Evolutionary conservation across 139 green algal genomes (phyloP).

Genomic region (Chlamydomonas schloesseri): DNA sequence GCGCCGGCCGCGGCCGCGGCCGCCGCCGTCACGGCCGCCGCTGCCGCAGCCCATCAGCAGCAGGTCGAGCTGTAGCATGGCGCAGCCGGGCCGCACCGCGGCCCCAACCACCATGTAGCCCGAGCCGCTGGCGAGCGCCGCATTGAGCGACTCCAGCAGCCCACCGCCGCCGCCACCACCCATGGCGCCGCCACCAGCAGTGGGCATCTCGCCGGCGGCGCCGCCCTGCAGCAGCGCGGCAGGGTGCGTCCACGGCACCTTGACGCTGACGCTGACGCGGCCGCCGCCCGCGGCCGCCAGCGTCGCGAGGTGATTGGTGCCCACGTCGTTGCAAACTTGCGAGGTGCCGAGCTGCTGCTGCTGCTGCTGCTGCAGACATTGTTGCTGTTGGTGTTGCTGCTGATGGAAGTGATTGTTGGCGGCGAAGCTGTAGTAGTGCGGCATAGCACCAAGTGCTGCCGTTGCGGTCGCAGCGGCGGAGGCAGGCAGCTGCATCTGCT

Average conservation of each 20-base stretch:
- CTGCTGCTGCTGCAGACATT: background rate
- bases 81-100: slow-evolving; percentile 15
- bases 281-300: background rate
- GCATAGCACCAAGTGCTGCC: background rate
- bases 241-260: slow-evolving; percentile 26
- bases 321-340: background rate
- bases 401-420: background rate
- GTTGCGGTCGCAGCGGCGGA: no score
- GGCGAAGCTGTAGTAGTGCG: background rate
- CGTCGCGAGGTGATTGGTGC: background rate
- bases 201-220: background rate
- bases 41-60: background rate
- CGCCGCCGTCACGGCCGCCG: background rate
- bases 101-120: slow-evolving; percentile 44
- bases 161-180: background rate
- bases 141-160: slow-evolving; percentile 24
- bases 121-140: slow-evolving; percentile 24
- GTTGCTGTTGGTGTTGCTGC: background rate
- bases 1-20: background rate
- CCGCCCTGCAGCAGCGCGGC: background rate
- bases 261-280: slow-evolving; percentile 29
- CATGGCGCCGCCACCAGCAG: background rate
- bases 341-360: background rate
- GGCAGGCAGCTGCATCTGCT: no score
- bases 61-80: slow-evolving; percentile 5